Percentiles rank a stretch among this genome's conserved stretches.
phyloP scores from a whole-genome alignment of 2,329 filamentous ascomycete genomes.

The Pseudogymnoascus sp. region DNA sequence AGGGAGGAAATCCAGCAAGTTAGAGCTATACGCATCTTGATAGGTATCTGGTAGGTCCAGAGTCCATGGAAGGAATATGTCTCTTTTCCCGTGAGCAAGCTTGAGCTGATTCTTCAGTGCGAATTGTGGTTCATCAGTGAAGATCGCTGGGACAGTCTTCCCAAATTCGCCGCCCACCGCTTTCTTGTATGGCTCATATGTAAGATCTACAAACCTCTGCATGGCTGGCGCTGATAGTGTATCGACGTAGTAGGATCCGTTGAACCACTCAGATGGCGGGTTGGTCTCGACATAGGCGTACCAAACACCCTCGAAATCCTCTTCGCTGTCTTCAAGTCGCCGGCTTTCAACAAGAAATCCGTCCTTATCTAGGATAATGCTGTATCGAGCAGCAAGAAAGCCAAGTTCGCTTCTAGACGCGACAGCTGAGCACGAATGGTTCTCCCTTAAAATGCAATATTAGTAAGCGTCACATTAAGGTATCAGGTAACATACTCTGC shows the following conservation, averaged over 20 bases:
- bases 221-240: conserved; percentile 28
- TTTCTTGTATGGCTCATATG: conserved; percentile 30
- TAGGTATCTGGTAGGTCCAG: conserved; percentile 27
- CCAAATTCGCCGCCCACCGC: conserved; percentile 30
- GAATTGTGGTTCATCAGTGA: conserved; percentile 32
- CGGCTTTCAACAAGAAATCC: conserved; percentile 25
- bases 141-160: conserved; percentile 29
- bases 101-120: conserved; percentile 29
- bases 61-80: conserved; percentile 32
- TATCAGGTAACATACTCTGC: not conserved
- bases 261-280: conserved; percentile 29
- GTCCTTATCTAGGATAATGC: conserved; percentile 24
- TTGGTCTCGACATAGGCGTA: conserved; percentile 32
- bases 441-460: not conserved
- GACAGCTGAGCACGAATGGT: conserved; percentile 15
- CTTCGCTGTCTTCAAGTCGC: conserved; percentile 20
- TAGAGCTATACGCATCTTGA: conserved; percentile 21
- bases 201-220: conserved; percentile 27
- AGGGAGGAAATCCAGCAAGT: conserved; percentile 26
- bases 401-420: conserved; percentile 25
- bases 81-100: conserved; percentile 22
- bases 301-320: conserved; percentile 25
- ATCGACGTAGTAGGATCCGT: conserved; percentile 31
- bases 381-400: conserved; percentile 25
- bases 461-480: not conserved